These are phyloP conservation scores for Strobilomyces echinocephalus DNA, from an alignment of 768 basidiomycete genomes.

Conservation along the genomic window DNA sequence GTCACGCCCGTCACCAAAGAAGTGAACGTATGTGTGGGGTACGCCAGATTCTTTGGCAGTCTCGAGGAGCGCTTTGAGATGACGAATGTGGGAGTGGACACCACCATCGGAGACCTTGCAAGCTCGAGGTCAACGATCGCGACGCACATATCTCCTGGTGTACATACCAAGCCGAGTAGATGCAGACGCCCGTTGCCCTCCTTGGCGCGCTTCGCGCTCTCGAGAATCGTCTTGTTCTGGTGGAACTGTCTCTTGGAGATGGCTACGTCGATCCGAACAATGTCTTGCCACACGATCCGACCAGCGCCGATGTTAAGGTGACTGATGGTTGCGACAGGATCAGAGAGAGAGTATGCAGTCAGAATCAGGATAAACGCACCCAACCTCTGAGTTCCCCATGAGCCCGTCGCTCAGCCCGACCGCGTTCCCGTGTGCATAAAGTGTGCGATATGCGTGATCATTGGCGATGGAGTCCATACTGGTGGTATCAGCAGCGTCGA, in stretches of 20 bases:
- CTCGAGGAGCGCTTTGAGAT: conserved; percentile 86
- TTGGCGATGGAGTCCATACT: conserved; percentile 88
- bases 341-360: background rate
- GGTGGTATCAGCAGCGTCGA: conserved; percentile 76
- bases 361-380: conserved; percentile 46
- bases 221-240: conserved; percentile 68
- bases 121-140: conserved; percentile 1
- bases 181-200: conserved; percentile 80
- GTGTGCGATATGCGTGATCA: conserved; percentile 63
- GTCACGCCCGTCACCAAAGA: conserved; percentile 92
- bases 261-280: conserved; percentile 88
- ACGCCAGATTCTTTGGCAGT: conserved; percentile 83
- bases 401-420: conserved; percentile 90
- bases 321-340: conserved; percentile 36
- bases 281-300: conserved; percentile 95
- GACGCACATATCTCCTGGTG: background rate
- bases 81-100: conserved; percentile 92
- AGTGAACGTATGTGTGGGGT: conserved; percentile 86
- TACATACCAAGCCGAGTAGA: conserved; percentile 75
- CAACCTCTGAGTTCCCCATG: conserved; percentile 98
- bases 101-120: conserved; percentile 86
- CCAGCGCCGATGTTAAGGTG: conserved; percentile 96
- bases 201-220: conserved; percentile 73
- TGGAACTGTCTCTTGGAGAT: conserved; percentile 89
- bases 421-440: conserved; percentile 85